A percentile compares a stretch with the other conserved stretches of the same genome.
These are phyloP conservation scores for Coccinonectria pachysandricola DNA, from an alignment of 2,329 filamentous ascomycete species.

Conservation along the genomic window DNA sequence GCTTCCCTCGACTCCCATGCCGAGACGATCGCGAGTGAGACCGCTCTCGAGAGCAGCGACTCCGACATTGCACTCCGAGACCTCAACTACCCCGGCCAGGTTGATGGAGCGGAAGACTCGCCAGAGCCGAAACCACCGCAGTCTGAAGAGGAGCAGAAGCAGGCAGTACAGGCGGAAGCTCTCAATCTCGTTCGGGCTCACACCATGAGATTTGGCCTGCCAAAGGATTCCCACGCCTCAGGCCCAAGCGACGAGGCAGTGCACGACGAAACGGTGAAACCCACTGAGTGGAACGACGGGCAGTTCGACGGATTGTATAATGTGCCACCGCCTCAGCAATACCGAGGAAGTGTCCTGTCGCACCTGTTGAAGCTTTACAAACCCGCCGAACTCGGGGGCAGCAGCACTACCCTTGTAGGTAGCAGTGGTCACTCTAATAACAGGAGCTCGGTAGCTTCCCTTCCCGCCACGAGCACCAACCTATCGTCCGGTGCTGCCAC, in stretches of 20 bases:
- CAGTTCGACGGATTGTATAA: conserved; percentile 31
- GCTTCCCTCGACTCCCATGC: conserved; percentile 29
- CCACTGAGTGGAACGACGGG: conserved; percentile 28
- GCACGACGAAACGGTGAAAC: conserved; percentile 9
- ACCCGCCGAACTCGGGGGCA: conserved; percentile 22
- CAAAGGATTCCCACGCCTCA: conserved; percentile 3
- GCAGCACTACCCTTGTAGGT: too few species aligned
- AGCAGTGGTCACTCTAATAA: conserved; percentile 13
- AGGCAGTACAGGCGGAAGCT: conserved; percentile 23
- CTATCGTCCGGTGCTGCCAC: conserved; percentile 30
- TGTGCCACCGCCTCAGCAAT: conserved; percentile 30
- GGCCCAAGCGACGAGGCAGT: conserved; percentile 6
- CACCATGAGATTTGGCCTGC: conserved; percentile 18
- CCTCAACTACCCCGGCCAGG: conserved; percentile 11
- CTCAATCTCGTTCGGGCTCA: conserved; percentile 35
- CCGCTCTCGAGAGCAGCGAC: conserved; percentile 13
- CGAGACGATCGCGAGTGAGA: conserved; percentile 19
- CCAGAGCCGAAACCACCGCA: too few species aligned
- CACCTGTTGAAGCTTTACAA: conserved; percentile 38
- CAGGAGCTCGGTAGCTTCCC: conserved; percentile 16
- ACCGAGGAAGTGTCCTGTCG: conserved; percentile 35
- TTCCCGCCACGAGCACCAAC: conserved; percentile 22
- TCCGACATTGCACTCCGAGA: conserved; percentile 24
- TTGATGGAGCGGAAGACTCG: conserved; percentile 13
- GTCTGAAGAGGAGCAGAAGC: conserved; percentile 5